These are phyloP conservation scores for Boeremia exigua DNA, from an alignment of 2,329 filamentous ascomycete genomes.

Conservation along the genomic window DNA sequence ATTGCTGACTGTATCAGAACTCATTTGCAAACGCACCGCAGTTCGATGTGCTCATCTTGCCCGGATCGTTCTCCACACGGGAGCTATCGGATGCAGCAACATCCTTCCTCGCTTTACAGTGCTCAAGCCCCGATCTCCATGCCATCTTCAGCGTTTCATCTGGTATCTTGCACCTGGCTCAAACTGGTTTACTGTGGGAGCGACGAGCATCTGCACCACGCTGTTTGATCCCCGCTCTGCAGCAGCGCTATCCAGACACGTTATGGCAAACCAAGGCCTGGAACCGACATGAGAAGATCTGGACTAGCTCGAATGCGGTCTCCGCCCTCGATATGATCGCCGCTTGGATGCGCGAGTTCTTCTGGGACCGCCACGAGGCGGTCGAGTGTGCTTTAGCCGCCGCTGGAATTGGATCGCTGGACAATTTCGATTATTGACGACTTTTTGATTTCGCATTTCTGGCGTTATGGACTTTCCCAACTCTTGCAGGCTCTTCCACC, in stretches of 20 bases:
- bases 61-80: slow-evolving; percentile 36
- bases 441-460: not conserved
- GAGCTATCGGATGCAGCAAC: slow-evolving; percentile 31
- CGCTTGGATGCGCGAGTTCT: slow-evolving; percentile 45
- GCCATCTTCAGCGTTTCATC: slow-evolving; percentile 43
- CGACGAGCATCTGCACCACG: slow-evolving; percentile 37
- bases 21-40: slow-evolving; percentile 44
- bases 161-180: slow-evolving; percentile 37
- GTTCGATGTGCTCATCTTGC: slow-evolving; percentile 45
- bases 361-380: slow-evolving; percentile 44
- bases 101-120: slow-evolving; percentile 37
- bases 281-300: slow-evolving; percentile 41
- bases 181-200: slow-evolving; percentile 36
- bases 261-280: slow-evolving; percentile 38
- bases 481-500: slow-evolving; percentile 3
- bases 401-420: slow-evolving; percentile 36
- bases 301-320: slow-evolving; percentile 41
- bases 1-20: slow-evolving; percentile 38
- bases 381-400: slow-evolving; percentile 38
- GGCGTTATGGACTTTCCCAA: slow-evolving; percentile 20
- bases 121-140: slow-evolving; percentile 28
- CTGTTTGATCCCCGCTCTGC: slow-evolving; percentile 33
- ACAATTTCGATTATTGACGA: slow-evolving; percentile 32
- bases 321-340: slow-evolving; percentile 43
- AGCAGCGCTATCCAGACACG: slow-evolving; percentile 36